Base-by-base conservation (phyloP, 192 early-diverging fungal species). In the Mortierella alpina region DNA sequence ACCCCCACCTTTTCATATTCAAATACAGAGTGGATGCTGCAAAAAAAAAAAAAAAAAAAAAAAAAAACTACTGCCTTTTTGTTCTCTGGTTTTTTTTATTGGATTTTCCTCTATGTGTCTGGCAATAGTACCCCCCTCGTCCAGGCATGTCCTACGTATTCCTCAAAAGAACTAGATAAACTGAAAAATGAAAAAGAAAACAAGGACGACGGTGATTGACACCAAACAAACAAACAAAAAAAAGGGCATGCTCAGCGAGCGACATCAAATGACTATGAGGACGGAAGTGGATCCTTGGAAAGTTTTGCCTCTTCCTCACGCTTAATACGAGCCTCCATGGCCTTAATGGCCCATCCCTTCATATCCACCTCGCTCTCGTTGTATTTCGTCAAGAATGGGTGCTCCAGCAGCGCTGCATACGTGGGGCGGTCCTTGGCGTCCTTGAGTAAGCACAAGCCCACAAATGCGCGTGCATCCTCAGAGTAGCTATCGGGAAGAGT, bases 321-420 rank as follows among this genome's bases (percentile, higher is more conserved):
- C 39, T 44, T 64, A 22, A 72, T 65, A 31, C 74, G 72, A n/a
- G 70, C 73, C n/a, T 70, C 74, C 74, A 89, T 84, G 10, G 94
- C 92, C 41, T 84, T 74, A 4, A 63, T 57, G 4, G 91, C 95
- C 96, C 96, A 97, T 41, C 83, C 87, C 57, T 88, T 91, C 93
- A 96, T 95, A 74, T 97, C 95, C 4, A 97, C 95, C 5, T 87
- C 79, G 5, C 46, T 75, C 11, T 86, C 66, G 12, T 92, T 85
- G 59, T 91, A 92, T 42, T 88, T 87, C 44, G 76, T 71, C 54
- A 97, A 70, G 86, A 95, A 97, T 57, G 93, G 87, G 75, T 95
- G 93, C 44, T 90, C 74, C 63, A 97, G 73, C 48, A 97, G 83
- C 59, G 93, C 84, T 7, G 86, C 83, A 76, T 97, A 97, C 39